Percentiles rank a stretch among this genome's conserved stretches.
Conservation (phyloP, 345 rosid species). For the Carallia pectinifolia region DNA sequence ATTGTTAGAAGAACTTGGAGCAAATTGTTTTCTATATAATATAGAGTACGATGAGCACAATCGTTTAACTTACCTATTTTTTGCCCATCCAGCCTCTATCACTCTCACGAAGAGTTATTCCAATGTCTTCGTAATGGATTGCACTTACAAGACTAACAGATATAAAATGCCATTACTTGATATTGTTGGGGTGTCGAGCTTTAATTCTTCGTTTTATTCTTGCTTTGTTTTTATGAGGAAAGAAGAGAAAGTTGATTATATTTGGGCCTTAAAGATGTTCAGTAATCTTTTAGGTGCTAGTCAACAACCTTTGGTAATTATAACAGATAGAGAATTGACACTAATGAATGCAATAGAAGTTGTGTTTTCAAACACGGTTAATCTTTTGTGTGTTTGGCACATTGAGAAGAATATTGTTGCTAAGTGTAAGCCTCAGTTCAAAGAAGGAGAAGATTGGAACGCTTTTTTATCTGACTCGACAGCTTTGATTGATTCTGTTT, state of each 20-base stretch:
- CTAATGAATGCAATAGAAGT: background rate
- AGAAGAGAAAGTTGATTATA: background rate
- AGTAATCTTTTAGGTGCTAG: background rate
- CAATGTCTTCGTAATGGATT: background rate
- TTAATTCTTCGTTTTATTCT: background rate
- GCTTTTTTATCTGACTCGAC: background rate
- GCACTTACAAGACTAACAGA: background rate
- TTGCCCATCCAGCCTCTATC: background rate
- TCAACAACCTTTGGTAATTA: background rate
- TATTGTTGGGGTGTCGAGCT: background rate
- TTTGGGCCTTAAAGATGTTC: background rate
- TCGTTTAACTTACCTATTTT: background rate
- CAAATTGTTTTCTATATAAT: background rate
- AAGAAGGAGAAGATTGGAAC: background rate
- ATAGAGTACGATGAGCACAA: background rate
- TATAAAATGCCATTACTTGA: constrained; percentile 7
- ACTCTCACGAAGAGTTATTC: background rate
- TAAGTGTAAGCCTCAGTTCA: background rate
- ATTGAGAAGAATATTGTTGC: background rate
- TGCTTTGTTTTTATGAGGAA: background rate
- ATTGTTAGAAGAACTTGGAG: background rate
- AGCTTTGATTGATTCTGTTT: background rate
- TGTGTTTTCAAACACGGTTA: background rate
- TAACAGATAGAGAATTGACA: background rate
- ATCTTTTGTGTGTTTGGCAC: background rate